Percentiles rank a stretch among this genome's conserved stretches.
phyloP scores from a whole-genome alignment of 2,329 filamentous ascomycete species.

The Aspergillus tamarii region DNA sequence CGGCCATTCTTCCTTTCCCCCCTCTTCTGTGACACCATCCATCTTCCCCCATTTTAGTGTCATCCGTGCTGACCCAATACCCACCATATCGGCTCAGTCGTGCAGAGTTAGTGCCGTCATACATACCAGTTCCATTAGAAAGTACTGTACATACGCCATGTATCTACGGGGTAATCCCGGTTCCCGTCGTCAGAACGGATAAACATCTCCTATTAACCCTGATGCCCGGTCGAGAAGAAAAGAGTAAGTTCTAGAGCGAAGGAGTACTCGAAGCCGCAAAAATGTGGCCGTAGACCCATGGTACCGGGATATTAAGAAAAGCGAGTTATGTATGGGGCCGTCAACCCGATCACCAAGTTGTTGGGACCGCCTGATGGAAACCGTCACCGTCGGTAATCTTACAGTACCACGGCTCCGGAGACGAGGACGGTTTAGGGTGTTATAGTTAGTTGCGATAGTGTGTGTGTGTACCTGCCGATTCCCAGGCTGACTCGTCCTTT shows the following conservation, averaged over 20 bases:
- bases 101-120: slow-evolving; percentile 14
- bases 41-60: slow-evolving; percentile 10
- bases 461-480: slow-evolving; percentile 15
- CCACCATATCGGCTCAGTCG: slow-evolving; percentile 26
- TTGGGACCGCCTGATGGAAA: background rate
- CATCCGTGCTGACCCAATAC: slow-evolving; percentile 19
- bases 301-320: background rate
- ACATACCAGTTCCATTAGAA: slow-evolving; percentile 1
- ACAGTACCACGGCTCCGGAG: slow-evolving; percentile 7
- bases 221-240: background rate
- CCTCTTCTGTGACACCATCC: slow-evolving; percentile 10
- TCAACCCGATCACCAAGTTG: background rate
- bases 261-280: background rate
- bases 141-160: background rate
- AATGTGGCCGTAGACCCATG: background rate
- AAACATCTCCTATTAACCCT: background rate
- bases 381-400: slow-evolving; percentile 2
- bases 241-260: background rate
- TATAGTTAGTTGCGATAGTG: slow-evolving; percentile 7
- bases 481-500: slow-evolving; percentile 9
- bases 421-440: slow-evolving; percentile 1
- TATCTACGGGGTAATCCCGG: background rate
- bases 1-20: slow-evolving; percentile 13
- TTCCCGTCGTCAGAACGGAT: background rate
- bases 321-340: background rate